A percentile compares a stretch with the other conserved stretches of the same genome.
phyloP scores from a whole-genome alignment of 805 yeast genomes.

The Yamadazyma scolyti region DNA sequence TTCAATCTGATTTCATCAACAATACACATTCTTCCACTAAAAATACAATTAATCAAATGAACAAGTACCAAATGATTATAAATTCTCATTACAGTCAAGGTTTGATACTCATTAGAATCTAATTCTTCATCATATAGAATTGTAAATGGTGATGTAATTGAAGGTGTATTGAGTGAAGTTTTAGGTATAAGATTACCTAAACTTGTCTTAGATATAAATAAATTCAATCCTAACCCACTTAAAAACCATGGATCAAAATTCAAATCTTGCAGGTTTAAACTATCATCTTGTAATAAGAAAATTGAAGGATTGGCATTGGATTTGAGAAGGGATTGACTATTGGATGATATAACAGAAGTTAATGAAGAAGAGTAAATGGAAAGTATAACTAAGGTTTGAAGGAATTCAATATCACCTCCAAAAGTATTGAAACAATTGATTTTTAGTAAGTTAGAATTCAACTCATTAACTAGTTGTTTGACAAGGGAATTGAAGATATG shows the following conservation, averaged over 20 bases:
- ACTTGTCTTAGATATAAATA: constrained; percentile 52
- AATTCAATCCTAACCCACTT: constrained; percentile 62
- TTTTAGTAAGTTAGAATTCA: constrained; percentile 39
- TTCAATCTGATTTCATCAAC: constrained; percentile 58
- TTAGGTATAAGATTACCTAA: constrained; percentile 35
- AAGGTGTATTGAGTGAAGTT: constrained; percentile 1
- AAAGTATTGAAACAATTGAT: constrained; percentile 20
- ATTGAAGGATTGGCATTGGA: constrained; percentile 5
- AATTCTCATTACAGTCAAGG: constrained; percentile 55
- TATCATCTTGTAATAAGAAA: constrained; percentile 5
- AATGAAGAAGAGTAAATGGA: constrained; percentile 64
- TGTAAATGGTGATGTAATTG: constrained; percentile 18
- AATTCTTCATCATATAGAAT: constrained; percentile 28
- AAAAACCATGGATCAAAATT: constrained; percentile 68
- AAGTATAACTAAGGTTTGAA: constrained; percentile 65
- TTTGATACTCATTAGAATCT: constrained; percentile 43
- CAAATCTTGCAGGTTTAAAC: constrained; percentile 28
- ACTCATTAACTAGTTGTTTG: constrained; percentile 46
- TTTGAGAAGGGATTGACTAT: constrained; percentile 6
- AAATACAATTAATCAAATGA: constrained; percentile 62
- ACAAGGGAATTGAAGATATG: constrained; percentile 42
- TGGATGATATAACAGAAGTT: constrained; percentile 34
- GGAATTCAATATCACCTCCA: constrained; percentile 47
- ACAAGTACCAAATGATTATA: constrained; percentile 71
- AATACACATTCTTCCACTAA: constrained; percentile 62